phyloP scores from a whole-genome alignment of 257 asterid genomes.

The Euphrasia confusa region DNA sequence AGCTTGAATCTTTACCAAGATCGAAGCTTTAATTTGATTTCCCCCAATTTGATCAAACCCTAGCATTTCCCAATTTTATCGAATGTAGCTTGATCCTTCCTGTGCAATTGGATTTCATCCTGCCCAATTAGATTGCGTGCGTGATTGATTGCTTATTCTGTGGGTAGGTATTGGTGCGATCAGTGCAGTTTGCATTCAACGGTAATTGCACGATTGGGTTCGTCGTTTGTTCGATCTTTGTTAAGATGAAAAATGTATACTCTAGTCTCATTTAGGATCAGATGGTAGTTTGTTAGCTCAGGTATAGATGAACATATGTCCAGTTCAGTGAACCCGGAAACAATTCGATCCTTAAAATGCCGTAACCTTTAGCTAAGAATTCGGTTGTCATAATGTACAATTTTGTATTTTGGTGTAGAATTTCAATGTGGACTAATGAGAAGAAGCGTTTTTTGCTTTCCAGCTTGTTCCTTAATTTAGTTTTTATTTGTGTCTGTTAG shows the following conservation, averaged over 20 bases:
- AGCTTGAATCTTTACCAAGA: conserved; percentile 10
- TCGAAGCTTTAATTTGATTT: conserved; percentile 24
- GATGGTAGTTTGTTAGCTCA: conserved; percentile 16
- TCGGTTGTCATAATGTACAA: background rate
- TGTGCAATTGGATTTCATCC: conserved; percentile 11
- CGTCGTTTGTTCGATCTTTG: too few relatives aligned
- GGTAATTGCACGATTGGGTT: conserved; percentile 14
- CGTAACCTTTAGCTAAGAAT: background rate
- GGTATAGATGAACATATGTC: background rate
- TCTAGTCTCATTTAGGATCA: background rate
- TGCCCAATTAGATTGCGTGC: background rate
- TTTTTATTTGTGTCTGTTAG: background rate
- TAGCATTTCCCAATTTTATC: conserved; percentile 4
- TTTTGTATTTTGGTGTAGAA: conserved; percentile 1
- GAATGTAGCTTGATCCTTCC: conserved; percentile 15
- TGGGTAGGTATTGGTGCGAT: conserved; percentile 23
- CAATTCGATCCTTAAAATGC: background rate
- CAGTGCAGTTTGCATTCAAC: conserved; percentile 19
- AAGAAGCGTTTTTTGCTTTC: background rate
- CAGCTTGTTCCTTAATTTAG: background rate
- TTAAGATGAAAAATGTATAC: too few relatives aligned
- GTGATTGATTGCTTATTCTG: conserved; percentile 6
- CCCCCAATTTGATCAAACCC: conserved; percentile 35
- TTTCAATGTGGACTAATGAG: conserved; percentile 9
- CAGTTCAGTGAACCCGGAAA: conserved; percentile 5